These are phyloP conservation scores for Quercus phellos DNA, from an alignment of 331 rosid species.

Conservation along the genomic window DNA sequence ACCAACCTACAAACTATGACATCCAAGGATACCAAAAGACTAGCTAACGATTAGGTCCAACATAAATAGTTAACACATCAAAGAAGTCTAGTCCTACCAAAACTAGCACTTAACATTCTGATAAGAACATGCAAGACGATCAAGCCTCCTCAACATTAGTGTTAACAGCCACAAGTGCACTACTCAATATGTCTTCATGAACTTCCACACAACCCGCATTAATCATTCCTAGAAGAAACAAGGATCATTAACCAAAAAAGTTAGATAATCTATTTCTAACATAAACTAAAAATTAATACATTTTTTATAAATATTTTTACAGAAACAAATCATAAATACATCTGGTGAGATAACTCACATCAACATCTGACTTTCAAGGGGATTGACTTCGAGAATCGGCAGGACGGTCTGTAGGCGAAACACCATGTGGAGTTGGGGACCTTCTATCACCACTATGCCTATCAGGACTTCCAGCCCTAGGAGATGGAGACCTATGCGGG, in stretches of 20 bases:
- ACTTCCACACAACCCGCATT: conserved; percentile 1
- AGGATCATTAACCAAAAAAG: not conserved
- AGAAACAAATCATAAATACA: not conserved
- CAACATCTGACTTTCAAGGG: conserved; percentile 47
- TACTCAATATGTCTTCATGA: conserved; percentile 11
- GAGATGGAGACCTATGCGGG: conserved; percentile 46
- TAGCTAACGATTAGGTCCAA: conserved; percentile 32
- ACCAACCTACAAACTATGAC: conserved; percentile 32
- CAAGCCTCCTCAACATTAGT: conserved; percentile 30
- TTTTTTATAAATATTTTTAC: not conserved
- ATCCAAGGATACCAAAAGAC: conserved; percentile 29
- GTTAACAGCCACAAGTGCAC: conserved; percentile 33
- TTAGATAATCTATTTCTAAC: not conserved
- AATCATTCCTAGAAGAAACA: conserved; percentile 48
- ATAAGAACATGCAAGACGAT: conserved; percentile 39
- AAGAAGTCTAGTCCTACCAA: conserved; percentile 55
- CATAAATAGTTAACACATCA: conserved; percentile 32
- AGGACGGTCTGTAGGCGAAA: conserved; percentile 48
- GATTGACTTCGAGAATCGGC: conserved; percentile 56
- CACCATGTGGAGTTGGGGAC: conserved; percentile 51
- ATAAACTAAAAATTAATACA: not conserved
- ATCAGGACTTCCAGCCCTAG: conserved; percentile 47
- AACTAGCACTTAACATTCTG: conserved; percentile 45
- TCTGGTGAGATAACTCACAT: conserved; percentile 47
- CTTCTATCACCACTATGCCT: conserved; percentile 38